Base-by-base conservation (phyloP, 345 rosid species). In the Brassica rapa region DNA sequence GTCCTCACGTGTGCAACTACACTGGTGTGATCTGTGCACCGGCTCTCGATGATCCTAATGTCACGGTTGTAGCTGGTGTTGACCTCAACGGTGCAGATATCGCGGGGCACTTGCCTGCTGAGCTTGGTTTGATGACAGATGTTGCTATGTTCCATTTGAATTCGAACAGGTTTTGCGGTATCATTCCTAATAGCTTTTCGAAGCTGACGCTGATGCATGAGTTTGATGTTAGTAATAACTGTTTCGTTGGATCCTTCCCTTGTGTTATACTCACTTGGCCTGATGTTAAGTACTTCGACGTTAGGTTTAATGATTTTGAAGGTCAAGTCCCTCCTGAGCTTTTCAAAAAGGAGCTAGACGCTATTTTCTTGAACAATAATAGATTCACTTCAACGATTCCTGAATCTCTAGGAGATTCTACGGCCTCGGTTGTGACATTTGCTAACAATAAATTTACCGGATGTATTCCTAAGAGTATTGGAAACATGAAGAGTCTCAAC, bases 21-120 rank as follows among this genome's bases (percentile, higher is more conserved):
- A 92, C 33, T 0, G 97, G 98, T 8, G 92, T 94, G 49, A 90
- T 87, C 4, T 94, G 98, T 60, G 86, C 93, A 0, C 84, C 86
- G 1, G 94, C 96, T 19, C 73, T 84, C 0, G 98, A 92, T 56
- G 88, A 90, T 53, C 43, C 86, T 0, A 78, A 46, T 0, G 7
- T 84, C 71, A 85, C n/a, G 4, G 94, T 89, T 2, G 93, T 94
- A 0, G 94, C 92, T 0, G 94, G 97, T 1, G 51, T 94, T 30
- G 98, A 94, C 62, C 85, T 94, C 25, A 94, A 94, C 32, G 83
- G 84, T 3, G 96, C 92, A 1, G 98, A 94, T 83, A 89, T 94
- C 23, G 98, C 97, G 0, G 98, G 93, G 6, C 88, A 88, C 76
- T 82, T 94, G 55, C 97, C 98, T 0, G 80, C 63, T 0, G 97